These are phyloP conservation scores for Vitis vinifera DNA, from an alignment of 164 flowering plant species.

Conservation along the genomic window ASM3070453v1 NC_081819.1:18082001-18082500, in stretches of 20 bases:
- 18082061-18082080: no score
- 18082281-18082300: neutral
- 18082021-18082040: no score
- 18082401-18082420: neutral
- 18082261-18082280: neutral
- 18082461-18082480: no score
- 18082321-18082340: conserved; percentile 68
- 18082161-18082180: no score
- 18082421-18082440: neutral
- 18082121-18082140: no score
- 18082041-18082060: no score
- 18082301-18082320: conserved; percentile 43
- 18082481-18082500: no score
- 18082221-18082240: neutral
- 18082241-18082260: neutral
- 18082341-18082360: conserved; percentile 78
- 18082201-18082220: neutral
- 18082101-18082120: no score
- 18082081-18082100: no score
- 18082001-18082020: no score
- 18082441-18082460: neutral
- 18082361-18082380: conserved; percentile 79
- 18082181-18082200: neutral
- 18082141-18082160: no score
- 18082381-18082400: neutral